Percentiles rank a stretch among this genome's conserved stretches.
Conservation (phyloP, 1,284 basidiomycete genomes). For the Pseudozyma thailandica region DNA sequence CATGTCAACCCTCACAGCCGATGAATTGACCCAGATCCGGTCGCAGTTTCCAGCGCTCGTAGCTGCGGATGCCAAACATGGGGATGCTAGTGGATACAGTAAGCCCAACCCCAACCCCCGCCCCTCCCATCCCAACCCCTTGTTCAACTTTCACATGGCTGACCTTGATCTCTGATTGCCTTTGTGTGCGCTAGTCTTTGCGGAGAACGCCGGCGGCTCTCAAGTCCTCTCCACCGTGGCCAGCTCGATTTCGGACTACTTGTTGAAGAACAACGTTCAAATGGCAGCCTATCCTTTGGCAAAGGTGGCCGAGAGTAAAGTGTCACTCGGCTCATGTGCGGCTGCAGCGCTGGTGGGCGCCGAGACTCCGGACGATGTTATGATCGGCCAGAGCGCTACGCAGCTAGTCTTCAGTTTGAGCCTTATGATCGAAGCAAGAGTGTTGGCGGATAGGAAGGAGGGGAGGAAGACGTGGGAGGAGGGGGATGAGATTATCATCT, state of each 20-base stretch:
- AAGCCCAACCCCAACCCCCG: background rate
- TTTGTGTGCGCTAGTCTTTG: conserved; percentile 71
- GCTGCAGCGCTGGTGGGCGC: conserved; percentile 77
- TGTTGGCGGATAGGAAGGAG: conserved; percentile 53
- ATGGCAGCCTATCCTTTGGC: conserved; percentile 76
- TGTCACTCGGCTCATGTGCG: conserved; percentile 72
- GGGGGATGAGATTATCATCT: conserved; percentile 78
- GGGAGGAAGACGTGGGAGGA: conserved; percentile 76
- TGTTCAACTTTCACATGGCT: background rate
- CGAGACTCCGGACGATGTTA: conserved; percentile 74
- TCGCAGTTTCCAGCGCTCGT: conserved; percentile 26
- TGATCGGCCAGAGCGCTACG: conserved; percentile 72
- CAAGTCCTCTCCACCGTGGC: conserved; percentile 73
- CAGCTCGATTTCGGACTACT: conserved; percentile 75
- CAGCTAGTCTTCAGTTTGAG: conserved; percentile 34
- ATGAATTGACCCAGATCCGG: conserved; percentile 8
- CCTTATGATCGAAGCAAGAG: conserved; percentile 33
- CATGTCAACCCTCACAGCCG: background rate
- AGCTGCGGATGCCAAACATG: conserved; percentile 6
- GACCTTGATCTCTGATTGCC: background rate
- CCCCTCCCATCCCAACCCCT: background rate
- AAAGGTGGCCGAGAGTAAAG: conserved; percentile 72
- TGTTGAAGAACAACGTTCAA: conserved; percentile 78
- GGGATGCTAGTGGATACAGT: background rate
- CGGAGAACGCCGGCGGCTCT: conserved; percentile 82